Percentiles rank a stretch among this genome's conserved stretches.
Evolutionary conservation across 2,329 filamentous ascomycete species (phyloP).

Genomic region (Pseudogymnoascus sp.): DNA sequence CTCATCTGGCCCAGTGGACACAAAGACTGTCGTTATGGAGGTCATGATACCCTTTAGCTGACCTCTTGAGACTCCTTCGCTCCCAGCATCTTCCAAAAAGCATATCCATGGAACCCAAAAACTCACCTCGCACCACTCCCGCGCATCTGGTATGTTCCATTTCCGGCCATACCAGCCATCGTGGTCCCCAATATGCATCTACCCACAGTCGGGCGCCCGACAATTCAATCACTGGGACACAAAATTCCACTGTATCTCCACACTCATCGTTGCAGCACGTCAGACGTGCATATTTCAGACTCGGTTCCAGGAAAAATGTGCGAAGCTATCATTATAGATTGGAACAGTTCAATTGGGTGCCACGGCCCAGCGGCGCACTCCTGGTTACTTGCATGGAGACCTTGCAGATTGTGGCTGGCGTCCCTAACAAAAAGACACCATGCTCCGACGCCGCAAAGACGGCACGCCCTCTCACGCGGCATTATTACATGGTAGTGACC

Average conservation of each 20-base stretch:
- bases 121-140: neutral
- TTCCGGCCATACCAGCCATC: slow-evolving; percentile 1
- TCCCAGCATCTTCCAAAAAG: neutral
- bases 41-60: neutral
- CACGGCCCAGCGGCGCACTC: neutral
- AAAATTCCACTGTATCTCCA: slow-evolving; percentile 7
- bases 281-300: neutral
- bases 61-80: neutral
- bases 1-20: neutral
- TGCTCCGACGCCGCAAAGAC: neutral
- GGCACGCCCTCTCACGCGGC: neutral
- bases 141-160: neutral
- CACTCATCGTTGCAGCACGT: neutral
- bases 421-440: neutral
- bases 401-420: neutral
- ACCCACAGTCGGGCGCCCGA: neutral
- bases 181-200: neutral
- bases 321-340: neutral
- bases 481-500: neutral
- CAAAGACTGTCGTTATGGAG: neutral
- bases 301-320: neutral
- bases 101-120: neutral
- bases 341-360: neutral
- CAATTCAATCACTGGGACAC: neutral
- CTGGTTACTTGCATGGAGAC: neutral